phyloP scores from a whole-genome alignment of 2,329 filamentous ascomycete species.

The Mycosphaerella arachidis region DNA sequence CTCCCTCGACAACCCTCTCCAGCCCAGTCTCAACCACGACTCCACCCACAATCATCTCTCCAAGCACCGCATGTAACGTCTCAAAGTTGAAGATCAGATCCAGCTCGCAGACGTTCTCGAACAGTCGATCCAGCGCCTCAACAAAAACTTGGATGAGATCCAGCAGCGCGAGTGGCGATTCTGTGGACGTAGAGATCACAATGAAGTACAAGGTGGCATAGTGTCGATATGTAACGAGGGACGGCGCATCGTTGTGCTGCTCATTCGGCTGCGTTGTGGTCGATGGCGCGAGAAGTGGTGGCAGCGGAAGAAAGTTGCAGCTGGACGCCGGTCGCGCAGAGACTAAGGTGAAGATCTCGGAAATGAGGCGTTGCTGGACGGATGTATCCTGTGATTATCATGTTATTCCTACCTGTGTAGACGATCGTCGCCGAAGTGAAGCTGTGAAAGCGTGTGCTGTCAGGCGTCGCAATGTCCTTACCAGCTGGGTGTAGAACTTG shows the following conservation, averaged over 20 bases:
- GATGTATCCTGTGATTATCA: constrained; percentile 69
- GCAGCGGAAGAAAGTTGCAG: constrained; percentile 87
- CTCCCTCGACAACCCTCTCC: constrained; percentile 81
- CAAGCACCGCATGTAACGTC: constrained; percentile 83
- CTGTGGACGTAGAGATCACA: constrained; percentile 91
- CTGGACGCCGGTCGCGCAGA: constrained; percentile 85
- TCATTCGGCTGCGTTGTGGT: constrained; percentile 40
- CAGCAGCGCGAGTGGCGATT: constrained; percentile 89
- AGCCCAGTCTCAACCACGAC: constrained; percentile 90
- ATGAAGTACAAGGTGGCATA: constrained; percentile 99
- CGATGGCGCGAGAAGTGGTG: constrained; percentile 25
- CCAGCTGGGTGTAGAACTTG: constrained; percentile 97
- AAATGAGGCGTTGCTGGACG: constrained; percentile 93
- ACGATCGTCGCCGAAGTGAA: not conserved
- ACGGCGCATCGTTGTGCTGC: constrained; percentile 81
- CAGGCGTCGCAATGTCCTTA: constrained; percentile 38
- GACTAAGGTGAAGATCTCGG: constrained; percentile 94
- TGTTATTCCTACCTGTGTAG: not conserved
- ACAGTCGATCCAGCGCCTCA: constrained; percentile 87
- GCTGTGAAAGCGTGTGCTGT: not conserved
- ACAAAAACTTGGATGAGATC: constrained; percentile 98
- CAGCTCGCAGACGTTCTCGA: constrained; percentile 97
- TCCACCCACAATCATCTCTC: constrained; percentile 92
- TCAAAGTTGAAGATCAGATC: constrained; percentile 99
- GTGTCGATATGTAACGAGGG: constrained; percentile 94